phyloP scores from a whole-genome alignment of 345 rosid genomes.

The Gossypium sturtianum region DNA sequence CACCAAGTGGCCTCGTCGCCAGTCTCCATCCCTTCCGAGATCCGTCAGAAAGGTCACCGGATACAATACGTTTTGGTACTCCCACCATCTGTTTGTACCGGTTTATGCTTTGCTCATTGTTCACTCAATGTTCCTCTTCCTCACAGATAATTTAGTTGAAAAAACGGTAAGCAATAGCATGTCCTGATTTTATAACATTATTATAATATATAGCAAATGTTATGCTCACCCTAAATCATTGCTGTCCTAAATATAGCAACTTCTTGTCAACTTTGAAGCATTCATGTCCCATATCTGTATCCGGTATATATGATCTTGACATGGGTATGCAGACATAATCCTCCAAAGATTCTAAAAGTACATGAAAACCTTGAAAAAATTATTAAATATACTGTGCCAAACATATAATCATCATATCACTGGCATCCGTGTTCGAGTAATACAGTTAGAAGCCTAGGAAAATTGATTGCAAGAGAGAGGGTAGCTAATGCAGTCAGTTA shows the following conservation, averaged over 20 bases:
- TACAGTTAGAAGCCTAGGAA: background rate
- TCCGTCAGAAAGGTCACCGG: slow-evolving; percentile 42
- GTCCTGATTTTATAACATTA: background rate
- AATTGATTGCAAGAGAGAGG: background rate
- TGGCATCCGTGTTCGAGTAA: background rate
- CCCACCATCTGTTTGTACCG: slow-evolving; percentile 47
- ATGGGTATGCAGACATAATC: too few relatives aligned
- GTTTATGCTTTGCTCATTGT: slow-evolving; percentile 48
- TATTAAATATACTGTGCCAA: too few relatives aligned
- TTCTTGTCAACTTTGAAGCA: background rate
- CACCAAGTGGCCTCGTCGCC: slow-evolving; percentile 53
- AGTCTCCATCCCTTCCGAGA: slow-evolving; percentile 31
- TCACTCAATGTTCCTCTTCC: slow-evolving; percentile 58
- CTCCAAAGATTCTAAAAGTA: too few relatives aligned
- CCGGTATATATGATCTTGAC: background rate
- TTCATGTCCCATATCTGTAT: background rate
- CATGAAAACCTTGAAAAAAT: too few relatives aligned
- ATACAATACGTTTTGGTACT: slow-evolving; percentile 56
- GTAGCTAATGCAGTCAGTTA: background rate
- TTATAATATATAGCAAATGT: background rate
- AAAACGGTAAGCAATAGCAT: slow-evolving; percentile 36
- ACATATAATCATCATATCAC: too few relatives aligned
- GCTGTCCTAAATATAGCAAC: too few relatives aligned
- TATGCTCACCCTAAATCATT: too few relatives aligned
- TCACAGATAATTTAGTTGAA: slow-evolving; percentile 29